phyloP scores from a whole-genome alignment of 192 early-diverging fungal species.

The Podila clonocystis region DNA sequence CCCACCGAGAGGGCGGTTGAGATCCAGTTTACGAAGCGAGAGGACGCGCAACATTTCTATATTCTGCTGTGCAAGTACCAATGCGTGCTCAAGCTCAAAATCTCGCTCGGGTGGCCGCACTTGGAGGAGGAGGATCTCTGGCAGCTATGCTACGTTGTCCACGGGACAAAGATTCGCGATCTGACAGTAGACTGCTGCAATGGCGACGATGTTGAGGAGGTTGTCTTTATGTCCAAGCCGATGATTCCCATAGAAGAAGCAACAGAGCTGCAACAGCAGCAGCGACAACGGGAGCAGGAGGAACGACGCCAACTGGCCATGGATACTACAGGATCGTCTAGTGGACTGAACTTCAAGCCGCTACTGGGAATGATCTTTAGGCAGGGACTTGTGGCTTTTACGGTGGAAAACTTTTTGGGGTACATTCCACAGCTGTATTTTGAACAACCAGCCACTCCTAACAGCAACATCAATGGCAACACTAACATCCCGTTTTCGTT shows the following conservation, averaged over 20 bases:
- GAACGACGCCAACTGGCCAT: not conserved
- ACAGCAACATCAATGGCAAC: not conserved
- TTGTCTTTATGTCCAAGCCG: not conserved
- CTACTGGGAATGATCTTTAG: slow-evolving; percentile 32
- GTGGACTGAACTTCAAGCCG: slow-evolving; percentile 18
- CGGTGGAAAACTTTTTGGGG: slow-evolving; percentile 27
- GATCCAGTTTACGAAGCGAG: slow-evolving; percentile 9
- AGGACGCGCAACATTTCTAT: slow-evolving; percentile 23
- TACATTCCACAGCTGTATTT: slow-evolving; percentile 4
- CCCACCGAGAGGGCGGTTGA: slow-evolving; percentile 16
- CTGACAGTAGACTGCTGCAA: slow-evolving; percentile 21
- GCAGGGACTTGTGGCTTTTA: slow-evolving; percentile 10
- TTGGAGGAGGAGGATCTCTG: slow-evolving; percentile 28
- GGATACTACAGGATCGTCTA: not conserved
- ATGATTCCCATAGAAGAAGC: not conserved
- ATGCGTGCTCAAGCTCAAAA: slow-evolving; percentile 18
- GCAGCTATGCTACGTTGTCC: slow-evolving; percentile 18
- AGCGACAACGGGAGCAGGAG: not conserved
- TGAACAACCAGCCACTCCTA: not conserved
- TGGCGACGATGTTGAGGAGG: not conserved
- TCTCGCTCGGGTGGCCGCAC: slow-evolving; percentile 13
- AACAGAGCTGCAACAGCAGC: not conserved
- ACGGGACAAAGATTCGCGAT: slow-evolving; percentile 10
- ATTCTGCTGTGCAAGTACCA: slow-evolving; percentile 6
- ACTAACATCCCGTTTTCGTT: not conserved